These are phyloP conservation scores for Sphagnum contortum DNA, from an alignment of 225 moss, liverwort and hornwort species.

Conservation along the genomic window DNA sequence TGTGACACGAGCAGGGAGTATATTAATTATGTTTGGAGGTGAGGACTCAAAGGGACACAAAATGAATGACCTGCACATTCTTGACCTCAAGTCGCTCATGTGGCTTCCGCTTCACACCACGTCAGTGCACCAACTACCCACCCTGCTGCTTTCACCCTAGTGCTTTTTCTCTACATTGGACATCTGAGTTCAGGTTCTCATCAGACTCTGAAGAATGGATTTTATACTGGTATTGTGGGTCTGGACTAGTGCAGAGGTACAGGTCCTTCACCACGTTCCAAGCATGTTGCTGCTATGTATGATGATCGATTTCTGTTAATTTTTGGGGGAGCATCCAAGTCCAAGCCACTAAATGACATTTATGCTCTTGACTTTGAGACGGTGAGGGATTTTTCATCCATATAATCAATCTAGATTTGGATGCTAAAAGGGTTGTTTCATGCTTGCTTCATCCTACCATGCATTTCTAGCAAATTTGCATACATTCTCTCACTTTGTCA, in stretches of 20 bases:
- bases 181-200: no score
- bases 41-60: constrained; percentile 82
- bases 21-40: constrained; percentile 95
- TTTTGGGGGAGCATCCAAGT: constrained; percentile 89
- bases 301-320: constrained; percentile 85
- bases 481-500: no score
- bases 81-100: constrained; percentile 91
- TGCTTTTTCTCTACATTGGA: no score
- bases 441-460: no score
- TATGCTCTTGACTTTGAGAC: constrained; percentile 88
- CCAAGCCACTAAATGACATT: constrained; percentile 65
- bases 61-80: constrained; percentile 84
- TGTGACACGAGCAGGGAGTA: constrained; percentile 92
- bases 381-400: constrained; percentile 16
- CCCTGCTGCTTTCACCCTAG: no score
- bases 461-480: no score
- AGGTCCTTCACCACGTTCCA: constrained; percentile 77
- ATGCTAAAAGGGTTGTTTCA: no score
- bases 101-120: constrained; percentile 86
- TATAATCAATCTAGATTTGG: no score
- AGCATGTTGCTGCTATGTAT: constrained; percentile 87
- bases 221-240: no score
- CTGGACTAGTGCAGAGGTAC: constrained; percentile 44
- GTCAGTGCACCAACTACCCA: constrained; percentile 31
- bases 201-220: no score